Evolutionary conservation across 176 grass and related monocot genomes (phyloP).

Genomic region (Aechmea fasciata): DNA sequence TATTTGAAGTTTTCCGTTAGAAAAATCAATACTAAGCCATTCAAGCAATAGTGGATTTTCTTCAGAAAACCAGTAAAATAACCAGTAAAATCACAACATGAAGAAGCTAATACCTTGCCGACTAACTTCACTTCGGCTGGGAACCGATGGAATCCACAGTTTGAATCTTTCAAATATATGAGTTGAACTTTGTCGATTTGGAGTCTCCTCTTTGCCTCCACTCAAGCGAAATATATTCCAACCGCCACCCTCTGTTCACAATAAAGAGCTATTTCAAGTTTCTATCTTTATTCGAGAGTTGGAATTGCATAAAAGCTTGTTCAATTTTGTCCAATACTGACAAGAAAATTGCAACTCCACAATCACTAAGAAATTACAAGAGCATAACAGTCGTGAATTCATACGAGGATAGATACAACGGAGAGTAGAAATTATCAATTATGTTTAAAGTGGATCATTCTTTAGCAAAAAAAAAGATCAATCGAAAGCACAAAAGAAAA

Average conservation of each 20-base stretch:
- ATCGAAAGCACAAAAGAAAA: conserved; percentile 1
- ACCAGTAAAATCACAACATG: neutral
- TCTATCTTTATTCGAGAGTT: neutral
- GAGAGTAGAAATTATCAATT: no score
- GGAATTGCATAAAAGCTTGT: neutral
- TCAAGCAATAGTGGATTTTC: neutral
- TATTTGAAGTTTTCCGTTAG: no score
- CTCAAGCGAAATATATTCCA: conserved; percentile 71
- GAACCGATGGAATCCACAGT: conserved; percentile 3
- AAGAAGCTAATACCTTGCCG: conserved; percentile 4
- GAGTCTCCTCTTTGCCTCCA: conserved; percentile 33
- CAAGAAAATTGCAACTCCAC: neutral
- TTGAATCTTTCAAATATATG: conserved; percentile 9
- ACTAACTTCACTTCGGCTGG: conserved; percentile 3
- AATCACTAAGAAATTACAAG: neutral
- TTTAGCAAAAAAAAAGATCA: conserved; percentile 2
- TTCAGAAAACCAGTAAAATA: neutral
- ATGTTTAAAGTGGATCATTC: no score
- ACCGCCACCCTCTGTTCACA: conserved; percentile 42
- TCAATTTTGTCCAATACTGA: neutral
- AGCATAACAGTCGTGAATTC: no score
- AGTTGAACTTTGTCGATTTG: conserved; percentile 19
- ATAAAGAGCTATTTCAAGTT: conserved; percentile 4
- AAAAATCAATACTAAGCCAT: neutral
- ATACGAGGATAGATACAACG: no score